Evolutionary conservation across 78 protist species (phyloP), one percentile per base, ranked within the genome.

Genomic region (Emiliania huxleyi): DNA sequence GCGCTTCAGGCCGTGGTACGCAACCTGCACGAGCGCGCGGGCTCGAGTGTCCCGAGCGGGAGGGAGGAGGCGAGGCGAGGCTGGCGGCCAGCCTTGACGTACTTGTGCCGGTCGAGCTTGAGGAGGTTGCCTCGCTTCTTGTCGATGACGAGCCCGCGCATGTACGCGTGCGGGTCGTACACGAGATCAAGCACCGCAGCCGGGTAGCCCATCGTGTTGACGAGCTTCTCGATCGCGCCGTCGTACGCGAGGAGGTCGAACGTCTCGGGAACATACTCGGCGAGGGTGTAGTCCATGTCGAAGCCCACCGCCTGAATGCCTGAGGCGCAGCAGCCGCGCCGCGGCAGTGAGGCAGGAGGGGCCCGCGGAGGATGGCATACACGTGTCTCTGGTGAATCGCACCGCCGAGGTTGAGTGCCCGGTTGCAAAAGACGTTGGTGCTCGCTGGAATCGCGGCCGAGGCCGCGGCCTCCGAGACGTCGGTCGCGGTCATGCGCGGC

Each of bases 241-340:
- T 90, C 81, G 46, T 55, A 75, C 21, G 56, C 88, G 73, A 93
- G 94, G 42, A 69, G 19, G 56, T 93, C 94, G 26, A 93, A 93
- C 43, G 94, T 71, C 56, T 73, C 79, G 33, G 94, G 88, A 15
- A 44, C 44, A 46, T 93, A 93, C 69, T 87, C 75, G 45, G 94
- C 94, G n/a, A 93, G 94, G 33, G 94, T 93, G 92, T 93, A 87
- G 92, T 93, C 94, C 92, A 93, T 79, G 69, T 93, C 94, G 48
- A 93, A 93, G 40, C 94, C 94, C 43, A 92, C 52, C 37, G 94
- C 94, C 42, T n/a, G 3, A 5, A 92, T 85, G 11, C 56, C 22
- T n/a, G n/a, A n/a, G n/a, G n/a, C n/a, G n/a, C n/a, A n/a, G n/a
- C n/a, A n/a, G n/a, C n/a, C n/a, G n/a, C n/a, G n/a, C n/a, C n/a